Base-by-base conservation (phyloP, 371 early-diverging fungal species). In the Massospora cicadina region DNA sequence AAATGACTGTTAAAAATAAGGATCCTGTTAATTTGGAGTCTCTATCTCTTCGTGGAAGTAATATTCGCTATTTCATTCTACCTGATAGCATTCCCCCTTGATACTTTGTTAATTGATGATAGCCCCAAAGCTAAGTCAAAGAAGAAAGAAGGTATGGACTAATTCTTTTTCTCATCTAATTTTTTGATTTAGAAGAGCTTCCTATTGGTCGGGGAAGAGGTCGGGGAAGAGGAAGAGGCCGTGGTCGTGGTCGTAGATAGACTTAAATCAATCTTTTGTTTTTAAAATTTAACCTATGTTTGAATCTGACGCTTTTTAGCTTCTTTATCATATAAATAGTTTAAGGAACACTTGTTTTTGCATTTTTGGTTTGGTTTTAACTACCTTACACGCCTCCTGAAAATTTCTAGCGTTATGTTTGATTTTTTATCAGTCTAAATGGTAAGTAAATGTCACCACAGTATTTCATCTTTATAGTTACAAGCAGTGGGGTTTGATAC, bases 51-150 rank as follows among this genome's bases (percentile, higher is more conserved):
- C 87, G 98, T 65, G 98, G 98, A 53, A 93, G 86, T 80, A 96
- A 84, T 66, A 87, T 98, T 62, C 85, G 98, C 65, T 93, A 93
- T 75, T 91, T 86, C 58, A 91, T 98, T 66, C 75, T 97, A 67
- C 98, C 98, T 28, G 96, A 95, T 69, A 85, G 88, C 64, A n/a
- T 73, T 96, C 69, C 95, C 96, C 33, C 80, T 98, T 25, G 97
- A 97, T 68, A 93, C 95, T 56, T 78, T 96, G 64, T 78, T 98
- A 65, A 86, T 98, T 63, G 98, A 98, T 69, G 98, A 97, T 71
- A 76, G 89, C 65, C 95, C 92, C 62, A 96, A 95, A 77, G 74
- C 84, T 60, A 94, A 91, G 76, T 77, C 81, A 54, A 91, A 87
- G 74, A 91, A 89, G 81, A 88, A 86, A 77, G 79, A 66, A 60